Evolutionary conservation across 495 filamentous ascomycete genomes (phyloP).

Genomic region (Bacidia rubella): DNA sequence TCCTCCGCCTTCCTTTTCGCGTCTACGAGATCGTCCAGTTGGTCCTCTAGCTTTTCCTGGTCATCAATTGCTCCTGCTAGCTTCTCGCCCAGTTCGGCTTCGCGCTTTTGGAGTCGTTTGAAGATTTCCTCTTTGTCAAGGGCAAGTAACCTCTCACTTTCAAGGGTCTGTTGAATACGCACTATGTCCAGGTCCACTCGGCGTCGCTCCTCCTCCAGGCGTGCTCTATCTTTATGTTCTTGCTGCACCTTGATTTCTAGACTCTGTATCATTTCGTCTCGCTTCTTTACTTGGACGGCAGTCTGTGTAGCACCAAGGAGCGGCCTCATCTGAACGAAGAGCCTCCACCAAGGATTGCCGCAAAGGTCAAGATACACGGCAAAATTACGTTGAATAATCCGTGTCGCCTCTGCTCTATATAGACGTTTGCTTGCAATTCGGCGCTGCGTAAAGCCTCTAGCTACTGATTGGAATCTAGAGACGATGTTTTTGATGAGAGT

Average conservation of each 20-base stretch:
- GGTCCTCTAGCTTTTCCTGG: slow-evolving; percentile 84
- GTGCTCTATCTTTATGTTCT: slow-evolving; percentile 60
- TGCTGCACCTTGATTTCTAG: slow-evolving; percentile 71
- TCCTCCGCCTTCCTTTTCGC: slow-evolving; percentile 85
- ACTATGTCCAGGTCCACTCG: slow-evolving; percentile 78
- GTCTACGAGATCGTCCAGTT: slow-evolving; percentile 76
- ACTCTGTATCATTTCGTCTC: slow-evolving; percentile 83
- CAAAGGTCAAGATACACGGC: slow-evolving; percentile 76
- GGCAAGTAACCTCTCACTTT: slow-evolving; percentile 87
- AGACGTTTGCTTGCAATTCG: slow-evolving; percentile 81
- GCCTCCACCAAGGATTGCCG: slow-evolving; percentile 89
- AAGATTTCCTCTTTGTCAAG: slow-evolving; percentile 98
- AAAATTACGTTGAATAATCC: slow-evolving; percentile 91
- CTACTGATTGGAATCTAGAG: slow-evolving; percentile 82
- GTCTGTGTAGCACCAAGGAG: slow-evolving; percentile 82
- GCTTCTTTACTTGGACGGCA: slow-evolving; percentile 79
- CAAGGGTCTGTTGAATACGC: slow-evolving; percentile 78
- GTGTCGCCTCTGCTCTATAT: slow-evolving; percentile 85
- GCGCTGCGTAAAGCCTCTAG: slow-evolving; percentile 77
- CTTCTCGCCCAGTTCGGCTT: slow-evolving; percentile 78
- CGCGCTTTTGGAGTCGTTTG: slow-evolving; percentile 77
- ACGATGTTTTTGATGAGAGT: slow-evolving; percentile 84
- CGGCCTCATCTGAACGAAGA: slow-evolving; percentile 93
- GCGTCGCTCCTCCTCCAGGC: slow-evolving; percentile 80
- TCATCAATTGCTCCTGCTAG: slow-evolving; percentile 86